Evolutionary conservation across 1,284 basidiomycete species (phyloP).

Genomic region (Calocybe gambosa): DNA sequence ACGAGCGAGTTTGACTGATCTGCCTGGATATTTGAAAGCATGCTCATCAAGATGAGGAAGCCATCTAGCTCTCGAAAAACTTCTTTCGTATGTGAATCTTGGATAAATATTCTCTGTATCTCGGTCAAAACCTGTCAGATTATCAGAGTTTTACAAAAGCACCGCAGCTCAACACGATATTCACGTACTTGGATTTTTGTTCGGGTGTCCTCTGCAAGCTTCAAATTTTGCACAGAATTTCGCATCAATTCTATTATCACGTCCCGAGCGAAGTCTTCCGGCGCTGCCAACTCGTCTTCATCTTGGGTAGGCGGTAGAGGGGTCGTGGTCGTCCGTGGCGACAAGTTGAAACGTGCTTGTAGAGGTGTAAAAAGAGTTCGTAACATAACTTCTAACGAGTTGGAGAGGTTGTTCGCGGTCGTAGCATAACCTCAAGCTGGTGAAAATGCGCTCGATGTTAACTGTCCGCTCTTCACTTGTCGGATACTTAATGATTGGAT

Average conservation of each 20-base stretch:
- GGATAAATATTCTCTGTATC: constrained; percentile 53
- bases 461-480: constrained; percentile 8
- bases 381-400: constrained; percentile 31
- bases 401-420: background rate
- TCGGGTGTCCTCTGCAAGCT: constrained; percentile 40
- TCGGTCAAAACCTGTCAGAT: constrained; percentile 48
- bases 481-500: constrained; percentile 10
- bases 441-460: constrained; percentile 9
- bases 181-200: constrained; percentile 46
- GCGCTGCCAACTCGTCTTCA: constrained; percentile 42
- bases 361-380: constrained; percentile 46
- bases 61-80: constrained; percentile 77
- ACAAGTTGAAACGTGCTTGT: constrained; percentile 41
- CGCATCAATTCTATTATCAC: constrained; percentile 67
- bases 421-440: constrained; percentile 27
- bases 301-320: constrained; percentile 23
- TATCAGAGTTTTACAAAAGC: constrained; percentile 8
- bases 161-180: background rate
- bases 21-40: constrained; percentile 50
- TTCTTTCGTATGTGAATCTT: constrained; percentile 59
- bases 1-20: constrained; percentile 28
- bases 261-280: constrained; percentile 68
- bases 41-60: constrained; percentile 65
- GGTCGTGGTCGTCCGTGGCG: constrained; percentile 24
- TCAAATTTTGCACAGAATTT: constrained; percentile 59